These are phyloP conservation scores for Trypanosoma grayi DNA, from an alignment of 208 protist species.

Conservation along the genomic window DNA sequence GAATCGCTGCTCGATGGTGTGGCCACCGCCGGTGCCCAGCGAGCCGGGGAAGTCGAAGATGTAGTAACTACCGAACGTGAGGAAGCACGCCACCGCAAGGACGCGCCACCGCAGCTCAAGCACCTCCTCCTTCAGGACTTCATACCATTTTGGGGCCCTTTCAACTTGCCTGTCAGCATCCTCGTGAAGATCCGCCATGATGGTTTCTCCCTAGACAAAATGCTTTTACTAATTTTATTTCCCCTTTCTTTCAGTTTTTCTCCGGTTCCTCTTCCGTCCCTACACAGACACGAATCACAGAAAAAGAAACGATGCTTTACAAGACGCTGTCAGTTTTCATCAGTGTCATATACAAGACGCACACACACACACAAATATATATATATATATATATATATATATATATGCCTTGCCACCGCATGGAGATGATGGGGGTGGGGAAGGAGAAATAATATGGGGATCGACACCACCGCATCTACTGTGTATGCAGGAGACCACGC, in stretches of 20 bases:
- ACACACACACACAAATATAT: not conserved
- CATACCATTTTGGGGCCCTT: not conserved
- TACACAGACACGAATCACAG: too few species aligned
- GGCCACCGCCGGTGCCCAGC: conserved; percentile 52
- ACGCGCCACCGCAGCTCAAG: conserved; percentile 78
- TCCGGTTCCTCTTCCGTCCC: too few species aligned
- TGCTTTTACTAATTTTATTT: too few species aligned
- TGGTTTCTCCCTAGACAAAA: not conserved
- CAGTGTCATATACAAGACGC: not conserved
- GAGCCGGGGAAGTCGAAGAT: conserved; percentile 82
- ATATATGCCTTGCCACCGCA: too few species aligned
- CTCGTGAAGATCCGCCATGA: not conserved
- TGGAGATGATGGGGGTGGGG: too few species aligned
- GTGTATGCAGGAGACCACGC: not conserved
- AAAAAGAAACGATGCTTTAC: too few species aligned
- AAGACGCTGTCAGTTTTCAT: not conserved
- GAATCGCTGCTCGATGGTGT: conserved; percentile 69
- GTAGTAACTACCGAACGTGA: conserved; percentile 85
- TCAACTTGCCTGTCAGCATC: not conserved
- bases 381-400: conserved; percentile 5
- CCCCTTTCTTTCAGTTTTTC: too few species aligned
- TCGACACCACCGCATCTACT: conserved; percentile 4
- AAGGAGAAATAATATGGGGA: not conserved
- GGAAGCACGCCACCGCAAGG: conserved; percentile 73
- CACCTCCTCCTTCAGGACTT: conserved; percentile 38